Percentiles rank a stretch among this genome's conserved stretches.
Conservation (phyloP, 108 stramenopile species). For the Skeletonema tropicum region DNA sequence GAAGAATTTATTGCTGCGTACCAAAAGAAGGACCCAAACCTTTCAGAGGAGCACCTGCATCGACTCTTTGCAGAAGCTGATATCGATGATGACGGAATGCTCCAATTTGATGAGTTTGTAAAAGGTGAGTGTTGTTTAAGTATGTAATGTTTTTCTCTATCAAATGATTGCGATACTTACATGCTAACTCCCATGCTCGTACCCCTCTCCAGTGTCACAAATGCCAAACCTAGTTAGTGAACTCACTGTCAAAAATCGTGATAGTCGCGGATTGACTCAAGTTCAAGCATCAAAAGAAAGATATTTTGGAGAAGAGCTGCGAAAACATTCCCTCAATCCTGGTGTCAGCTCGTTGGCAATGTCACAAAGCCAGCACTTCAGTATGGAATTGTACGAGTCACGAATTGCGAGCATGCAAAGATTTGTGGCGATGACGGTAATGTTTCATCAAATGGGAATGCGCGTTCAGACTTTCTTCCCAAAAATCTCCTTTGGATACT, state of each 20-base stretch:
- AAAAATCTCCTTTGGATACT: slow-evolving; percentile 51
- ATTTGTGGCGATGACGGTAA: slow-evolving; percentile 59
- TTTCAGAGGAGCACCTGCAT: slow-evolving; percentile 28
- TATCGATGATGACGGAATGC: slow-evolving; percentile 39
- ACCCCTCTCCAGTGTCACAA: slow-evolving; percentile 11
- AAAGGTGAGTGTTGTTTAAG: neutral
- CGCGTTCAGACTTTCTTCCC: slow-evolving; percentile 46
- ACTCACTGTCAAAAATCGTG: slow-evolving; percentile 42
- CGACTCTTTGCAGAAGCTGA: slow-evolving; percentile 53
- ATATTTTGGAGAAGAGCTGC: slow-evolving; percentile 51
- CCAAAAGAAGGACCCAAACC: slow-evolving; percentile 36
- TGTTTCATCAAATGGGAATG: slow-evolving; percentile 66
- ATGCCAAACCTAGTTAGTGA: slow-evolving; percentile 47
- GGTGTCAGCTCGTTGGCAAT: slow-evolving; percentile 36
- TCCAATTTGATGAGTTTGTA: slow-evolving; percentile 56
- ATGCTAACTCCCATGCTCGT: neutral
- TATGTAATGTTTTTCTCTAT: neutral
- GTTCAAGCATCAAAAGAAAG: slow-evolving; percentile 46
- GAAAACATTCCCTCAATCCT: slow-evolving; percentile 23
- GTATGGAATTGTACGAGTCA: slow-evolving; percentile 62
- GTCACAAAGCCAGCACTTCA: slow-evolving; percentile 48
- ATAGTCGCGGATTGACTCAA: slow-evolving; percentile 40
- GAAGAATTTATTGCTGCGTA: slow-evolving; percentile 49
- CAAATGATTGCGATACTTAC: neutral
- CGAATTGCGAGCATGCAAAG: slow-evolving; percentile 56